Evolutionary conservation across 179 eudicot species (phyloP), one percentile per base, ranked within the genome.

Genomic region (Patellifolia procumbens): DNA sequence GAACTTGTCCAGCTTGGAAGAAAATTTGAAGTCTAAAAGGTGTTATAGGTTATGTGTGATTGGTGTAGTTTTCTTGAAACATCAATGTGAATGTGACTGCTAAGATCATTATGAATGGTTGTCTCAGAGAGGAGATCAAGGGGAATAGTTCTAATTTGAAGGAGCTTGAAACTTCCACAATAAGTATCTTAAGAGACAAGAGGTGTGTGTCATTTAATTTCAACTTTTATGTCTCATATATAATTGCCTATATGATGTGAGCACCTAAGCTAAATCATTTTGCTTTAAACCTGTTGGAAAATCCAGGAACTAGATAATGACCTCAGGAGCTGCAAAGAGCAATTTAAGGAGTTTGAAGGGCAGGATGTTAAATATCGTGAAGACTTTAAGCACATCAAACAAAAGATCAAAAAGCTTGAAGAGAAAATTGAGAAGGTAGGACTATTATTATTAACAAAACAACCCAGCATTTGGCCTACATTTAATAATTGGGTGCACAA

Each of bases 281-380:
- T 45, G 67, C 58, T 29, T 63, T 68, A 29, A 48, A 43, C 68
- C 22, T 72, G 74, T 79, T 72, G 45, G 69, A 74, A 81, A 75
- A 48, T 73, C 32, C 31, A 95, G 99, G 99, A 91, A 71, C 96
- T 95, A 60, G 97, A 95, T 39, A 77, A 79, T 78, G 82, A 75
- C 19, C 91, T 95, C 61, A 82, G 81, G 65, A 73, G 46, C 24
- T 88, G 92, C 76, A 95, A 89, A 72, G 97, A 95, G 75, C 91
- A 88, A 78, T 92, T 95, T 76, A 92, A 95, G 83, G 97, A 91
- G 79, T 95, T 92, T 83, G 99, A 95, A 80, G 88, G 97, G 89
- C 97, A 90, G 86, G 97, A 95, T 75, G 88, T 95, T 34, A 95
- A 95, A 75, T 80, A 87, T 55, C 83, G 97, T 22, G 97, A 92